Base-by-base conservation (phyloP, 495 filamentous ascomycete species). In the Penicillium chermesinum region DNA sequence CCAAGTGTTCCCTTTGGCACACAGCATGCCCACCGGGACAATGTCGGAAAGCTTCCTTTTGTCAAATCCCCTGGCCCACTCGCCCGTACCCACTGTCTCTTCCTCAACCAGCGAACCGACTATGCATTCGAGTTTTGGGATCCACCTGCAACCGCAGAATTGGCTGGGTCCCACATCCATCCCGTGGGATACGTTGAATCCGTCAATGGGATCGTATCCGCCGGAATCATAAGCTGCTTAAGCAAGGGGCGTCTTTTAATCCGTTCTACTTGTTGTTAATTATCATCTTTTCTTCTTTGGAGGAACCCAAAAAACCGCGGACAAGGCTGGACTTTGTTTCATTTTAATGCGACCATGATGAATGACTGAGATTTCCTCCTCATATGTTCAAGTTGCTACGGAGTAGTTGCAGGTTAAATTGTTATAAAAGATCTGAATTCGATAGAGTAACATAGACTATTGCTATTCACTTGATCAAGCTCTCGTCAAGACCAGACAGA, bases 131-230 rank as follows among this genome's bases (percentile, higher is more conserved):
- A 47, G 49, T 49, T 46, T 61, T 48, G 60, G 54, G 18, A 35
- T 60, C 0, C 65, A 61, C 16, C 51, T 71, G 22, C 62, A 67
- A 21, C 62, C 64, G 7, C 68, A 71, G 46, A 63, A 66, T 34
- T 71, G 68, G 68, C 43, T 71, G 6, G 52, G 50, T 15, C 57
- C 68, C 12, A 53, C 62, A 10, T 64, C 66, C 7, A 51, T 69
- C 8, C 64, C 64, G 9, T 71, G 68, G 68, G 64, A 66, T 35
- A 39, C 53, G 2, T n/a, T 62, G 4, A 50, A 55, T 7, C 18
- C 54, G 12, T 41, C 42, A 5, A 53, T 61, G 16, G 52, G 43
- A 6, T 49, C 54, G 7, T 61, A 44, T 39, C 44, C 43, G 4
- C 61, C 50, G 35, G 60, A 56, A 18, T 18, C 44, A 20, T 42